Evolutionary conservation across 306 rosid species (phyloP).

Genomic region (Vigna unguiculata): DNA sequence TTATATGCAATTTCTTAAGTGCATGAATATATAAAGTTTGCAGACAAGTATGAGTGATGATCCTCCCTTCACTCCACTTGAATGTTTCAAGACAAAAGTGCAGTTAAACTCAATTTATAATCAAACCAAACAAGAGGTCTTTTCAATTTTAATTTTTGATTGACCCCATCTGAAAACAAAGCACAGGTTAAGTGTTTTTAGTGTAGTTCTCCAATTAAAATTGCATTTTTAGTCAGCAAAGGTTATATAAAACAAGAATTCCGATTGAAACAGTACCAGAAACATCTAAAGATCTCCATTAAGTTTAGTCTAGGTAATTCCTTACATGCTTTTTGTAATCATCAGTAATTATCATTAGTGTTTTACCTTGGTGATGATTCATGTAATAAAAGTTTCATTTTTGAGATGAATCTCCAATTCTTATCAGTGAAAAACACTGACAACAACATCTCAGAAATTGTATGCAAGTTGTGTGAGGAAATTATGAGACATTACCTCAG

Average conservation of each 20-base stretch:
- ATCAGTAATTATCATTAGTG: not conserved
- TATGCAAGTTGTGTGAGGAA: not conserved
- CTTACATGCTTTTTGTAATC: not conserved
- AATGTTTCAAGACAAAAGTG: not conserved
- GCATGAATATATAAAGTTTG: not conserved
- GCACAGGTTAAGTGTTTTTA: not conserved
- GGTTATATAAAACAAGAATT: not conserved
- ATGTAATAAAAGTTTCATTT: not conserved
- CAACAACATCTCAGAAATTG: not conserved
- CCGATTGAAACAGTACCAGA: not conserved
- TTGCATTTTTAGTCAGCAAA: not conserved
- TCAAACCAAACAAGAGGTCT: not conserved
- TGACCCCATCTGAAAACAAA: not conserved
- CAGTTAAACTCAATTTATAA: not conserved
- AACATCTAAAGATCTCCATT: not conserved
- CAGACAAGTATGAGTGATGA: not conserved
- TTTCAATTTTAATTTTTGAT: not conserved
- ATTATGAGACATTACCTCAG: conserved; percentile 54
- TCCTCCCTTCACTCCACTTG: not conserved
- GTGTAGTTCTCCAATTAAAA: too few species aligned
- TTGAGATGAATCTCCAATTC: too few species aligned
- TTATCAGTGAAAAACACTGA: not conserved
- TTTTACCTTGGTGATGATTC: not conserved
- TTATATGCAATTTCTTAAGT: not conserved
- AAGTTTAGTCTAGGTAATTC: not conserved